Evolutionary conservation across 2,329 filamentous ascomycete genomes (phyloP).

Genomic region (Phialophora chinensis): DNA sequence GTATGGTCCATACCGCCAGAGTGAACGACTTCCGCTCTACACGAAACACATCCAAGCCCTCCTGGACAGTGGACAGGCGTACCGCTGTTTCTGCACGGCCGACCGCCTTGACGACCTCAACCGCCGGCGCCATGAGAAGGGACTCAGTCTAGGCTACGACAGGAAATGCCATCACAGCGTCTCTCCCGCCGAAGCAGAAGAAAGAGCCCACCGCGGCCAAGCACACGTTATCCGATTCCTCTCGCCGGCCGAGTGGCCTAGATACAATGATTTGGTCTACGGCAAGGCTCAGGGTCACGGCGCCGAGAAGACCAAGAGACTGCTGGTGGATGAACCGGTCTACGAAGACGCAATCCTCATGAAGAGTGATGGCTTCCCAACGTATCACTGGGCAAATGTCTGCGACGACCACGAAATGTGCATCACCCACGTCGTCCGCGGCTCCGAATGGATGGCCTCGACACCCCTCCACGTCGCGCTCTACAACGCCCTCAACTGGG

Average conservation of each 20-base stretch:
- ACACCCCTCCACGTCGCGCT: constrained; percentile 78
- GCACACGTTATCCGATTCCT: constrained; percentile 78
- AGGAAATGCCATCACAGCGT: constrained; percentile 73
- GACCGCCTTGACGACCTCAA: constrained; percentile 73
- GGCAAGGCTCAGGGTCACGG: constrained; percentile 60
- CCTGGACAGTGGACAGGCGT: constrained; percentile 74
- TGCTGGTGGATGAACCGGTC: constrained; percentile 52
- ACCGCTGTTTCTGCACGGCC: constrained; percentile 88
- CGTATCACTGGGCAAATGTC: constrained; percentile 96
- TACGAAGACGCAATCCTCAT: constrained; percentile 87
- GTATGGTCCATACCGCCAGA: constrained; percentile 88
- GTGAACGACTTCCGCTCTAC: constrained; percentile 78
- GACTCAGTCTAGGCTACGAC: constrained; percentile 68
- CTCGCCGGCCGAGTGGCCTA: constrained; percentile 65
- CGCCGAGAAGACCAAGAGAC: constrained; percentile 57
- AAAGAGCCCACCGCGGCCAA: constrained; percentile 72
- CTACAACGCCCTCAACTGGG: constrained; percentile 80
- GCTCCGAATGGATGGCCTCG: constrained; percentile 94
- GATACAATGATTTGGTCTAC: constrained; percentile 80
- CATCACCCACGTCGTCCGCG: constrained; percentile 93
- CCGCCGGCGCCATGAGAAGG: constrained; percentile 64
- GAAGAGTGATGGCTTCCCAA: constrained; percentile 90
- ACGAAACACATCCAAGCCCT: constrained; percentile 71
- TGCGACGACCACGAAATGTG: constrained; percentile 95
- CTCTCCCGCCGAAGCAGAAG: constrained; percentile 69